Conservation (phyloP, 768 basidiomycete species). For the Lactarius evosmus region DNA sequence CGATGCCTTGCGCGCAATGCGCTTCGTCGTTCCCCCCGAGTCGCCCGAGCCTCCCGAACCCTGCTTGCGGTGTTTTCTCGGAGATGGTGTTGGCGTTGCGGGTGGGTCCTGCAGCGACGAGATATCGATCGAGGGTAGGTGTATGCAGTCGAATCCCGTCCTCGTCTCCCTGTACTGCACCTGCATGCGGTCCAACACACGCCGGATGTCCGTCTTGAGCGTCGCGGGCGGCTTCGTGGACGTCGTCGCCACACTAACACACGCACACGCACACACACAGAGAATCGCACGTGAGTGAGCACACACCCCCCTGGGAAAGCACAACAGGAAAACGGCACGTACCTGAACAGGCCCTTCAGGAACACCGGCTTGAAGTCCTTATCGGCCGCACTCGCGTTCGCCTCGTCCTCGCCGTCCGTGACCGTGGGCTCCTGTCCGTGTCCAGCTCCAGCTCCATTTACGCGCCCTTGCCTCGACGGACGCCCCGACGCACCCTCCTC, state of each 20-base stretch:
- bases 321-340: conserved; percentile 30
- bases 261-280: not conserved
- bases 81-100: conserved; percentile 33
- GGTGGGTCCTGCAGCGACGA: conserved; percentile 54
- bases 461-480: not conserved
- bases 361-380: conserved; percentile 92
- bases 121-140: conserved; percentile 90
- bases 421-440: conserved; percentile 4
- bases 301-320: not conserved
- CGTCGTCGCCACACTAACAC: conserved; percentile 83
- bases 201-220: conserved; percentile 80
- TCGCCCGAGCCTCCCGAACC: conserved; percentile 53
- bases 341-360: conserved; percentile 95
- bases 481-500: conserved; percentile 26
- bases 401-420: conserved; percentile 23
- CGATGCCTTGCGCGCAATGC: conserved; percentile 69
- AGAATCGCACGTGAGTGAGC: conserved; percentile 10
- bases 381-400: conserved; percentile 36
- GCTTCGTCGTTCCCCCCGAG: conserved; percentile 47
- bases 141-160: conserved; percentile 93
- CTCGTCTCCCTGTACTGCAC: conserved; percentile 90
- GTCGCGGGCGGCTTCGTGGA: conserved; percentile 80
- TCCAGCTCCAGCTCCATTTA: conserved; percentile 13
- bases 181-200: conserved; percentile 90
- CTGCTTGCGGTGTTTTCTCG: conserved; percentile 41